Conservation (phyloP, 2,329 filamentous ascomycete species). For the Fusarium denticulatum region DNA sequence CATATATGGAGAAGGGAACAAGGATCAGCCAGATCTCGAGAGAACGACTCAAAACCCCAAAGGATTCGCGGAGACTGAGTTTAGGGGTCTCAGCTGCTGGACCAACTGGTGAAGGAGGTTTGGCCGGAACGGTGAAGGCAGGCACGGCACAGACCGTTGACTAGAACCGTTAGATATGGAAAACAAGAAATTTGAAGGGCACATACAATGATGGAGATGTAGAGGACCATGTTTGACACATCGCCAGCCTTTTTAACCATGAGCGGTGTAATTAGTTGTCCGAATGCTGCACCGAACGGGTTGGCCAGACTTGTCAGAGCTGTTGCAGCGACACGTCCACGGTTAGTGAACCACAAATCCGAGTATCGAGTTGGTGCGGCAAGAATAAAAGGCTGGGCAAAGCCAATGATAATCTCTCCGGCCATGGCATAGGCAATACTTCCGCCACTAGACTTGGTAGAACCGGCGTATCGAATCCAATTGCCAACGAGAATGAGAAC, state of each 20-base stretch:
- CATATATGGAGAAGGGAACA: constrained; percentile 83
- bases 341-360: constrained; percentile 91
- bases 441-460: constrained; percentile 62
- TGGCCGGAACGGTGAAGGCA: constrained; percentile 81
- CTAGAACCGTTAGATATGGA: constrained; percentile 37
- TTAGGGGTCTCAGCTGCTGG: constrained; percentile 72
- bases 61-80: constrained; percentile 60
- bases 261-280: constrained; percentile 85
- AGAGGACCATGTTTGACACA: constrained; percentile 84
- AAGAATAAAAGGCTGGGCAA: constrained; percentile 92
- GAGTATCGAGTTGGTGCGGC: constrained; percentile 90
- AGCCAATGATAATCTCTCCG: constrained; percentile 88
- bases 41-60: constrained; percentile 63
- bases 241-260: constrained; percentile 72
- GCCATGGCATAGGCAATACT: constrained; percentile 84
- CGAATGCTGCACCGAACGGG: constrained; percentile 87
- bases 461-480: constrained; percentile 88
- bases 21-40: constrained; percentile 83
- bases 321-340: constrained; percentile 86
- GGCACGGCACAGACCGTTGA: constrained; percentile 69
- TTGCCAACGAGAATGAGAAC: constrained; percentile 82
- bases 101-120: constrained; percentile 80
- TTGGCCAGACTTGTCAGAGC: constrained; percentile 87
- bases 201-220: constrained; percentile 81
- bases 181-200: neutral